phyloP scores from a whole-genome alignment of 1,139 yeast genomes.

The Lodderomyces metapsilosis region DNA sequence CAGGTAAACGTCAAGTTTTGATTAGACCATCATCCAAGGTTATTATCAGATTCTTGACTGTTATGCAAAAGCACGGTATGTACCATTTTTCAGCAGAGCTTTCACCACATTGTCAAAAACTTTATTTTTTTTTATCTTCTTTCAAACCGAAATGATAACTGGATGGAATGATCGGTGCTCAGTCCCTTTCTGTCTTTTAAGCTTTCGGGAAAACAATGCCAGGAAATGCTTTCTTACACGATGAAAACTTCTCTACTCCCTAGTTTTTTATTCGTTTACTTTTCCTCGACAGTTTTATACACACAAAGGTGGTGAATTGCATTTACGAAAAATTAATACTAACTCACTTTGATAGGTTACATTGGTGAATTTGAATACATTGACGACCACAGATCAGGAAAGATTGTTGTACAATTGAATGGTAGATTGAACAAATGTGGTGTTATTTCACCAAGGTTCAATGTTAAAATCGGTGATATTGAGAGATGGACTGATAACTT shows the following conservation, averaged over 20 bases:
- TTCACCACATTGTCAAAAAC: not conserved
- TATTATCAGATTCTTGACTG: conserved; percentile 92
- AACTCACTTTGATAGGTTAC: conserved; percentile 52
- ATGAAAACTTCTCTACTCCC: conserved; percentile 17
- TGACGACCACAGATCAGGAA: conserved; percentile 99
- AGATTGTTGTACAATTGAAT: conserved; percentile 92
- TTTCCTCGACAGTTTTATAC: conserved; percentile 69
- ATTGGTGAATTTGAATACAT: conserved; percentile 98
- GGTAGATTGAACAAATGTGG: conserved; percentile 99
- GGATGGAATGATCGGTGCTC: conserved; percentile 88
- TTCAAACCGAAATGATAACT: conserved; percentile 85
- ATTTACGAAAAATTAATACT: too few species aligned
- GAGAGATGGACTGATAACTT: conserved; percentile 98
- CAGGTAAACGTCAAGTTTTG: conserved; percentile 99
- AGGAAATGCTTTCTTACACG: conserved; percentile 83
- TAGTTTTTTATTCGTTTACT: conserved; percentile 61
- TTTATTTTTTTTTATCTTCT: conserved; percentile 7
- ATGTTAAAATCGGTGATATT: conserved; percentile 87
- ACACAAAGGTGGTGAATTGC: too few species aligned
- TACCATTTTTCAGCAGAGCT: conserved; percentile 4
- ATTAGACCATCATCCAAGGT: conserved; percentile 99
- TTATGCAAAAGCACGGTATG: conserved; percentile 84
- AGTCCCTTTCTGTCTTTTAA: conserved; percentile 97
- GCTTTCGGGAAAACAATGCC: conserved; percentile 78
- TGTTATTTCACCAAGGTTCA: conserved; percentile 97